These are phyloP conservation scores for Sphagnum magellanicum DNA, from an alignment of 228 moss, liverwort and hornwort species.

Conservation along the genomic window DNA sequence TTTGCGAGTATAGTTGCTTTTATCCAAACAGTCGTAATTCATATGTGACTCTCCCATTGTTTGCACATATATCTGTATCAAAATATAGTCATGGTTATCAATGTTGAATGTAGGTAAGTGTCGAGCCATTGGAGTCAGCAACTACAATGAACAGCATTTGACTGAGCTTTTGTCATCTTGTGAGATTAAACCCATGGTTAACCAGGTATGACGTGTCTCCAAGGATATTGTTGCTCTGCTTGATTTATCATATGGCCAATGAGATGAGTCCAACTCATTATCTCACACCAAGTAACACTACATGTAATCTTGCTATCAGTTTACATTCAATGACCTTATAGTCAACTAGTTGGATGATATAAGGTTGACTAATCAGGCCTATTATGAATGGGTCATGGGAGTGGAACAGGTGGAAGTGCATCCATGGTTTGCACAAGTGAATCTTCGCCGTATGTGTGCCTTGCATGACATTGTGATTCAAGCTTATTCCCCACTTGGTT, in stretches of 20 bases:
- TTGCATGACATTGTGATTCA: constrained; percentile 35
- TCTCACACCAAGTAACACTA: no score
- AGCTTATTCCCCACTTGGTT: constrained; percentile 63
- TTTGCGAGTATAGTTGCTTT: no score
- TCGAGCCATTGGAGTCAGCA: constrained; percentile 69
- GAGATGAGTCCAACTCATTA: no score
- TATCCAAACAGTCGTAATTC: no score
- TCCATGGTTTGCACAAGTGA: constrained; percentile 44
- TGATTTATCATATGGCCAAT: no score
- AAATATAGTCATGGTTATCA: no score
- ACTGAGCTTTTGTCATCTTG: constrained; percentile 39
- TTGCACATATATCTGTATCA: no score
- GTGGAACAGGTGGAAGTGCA: constrained; percentile 42
- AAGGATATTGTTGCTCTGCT: not conserved
- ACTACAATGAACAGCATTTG: constrained; percentile 43
- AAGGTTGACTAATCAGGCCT: not conserved
- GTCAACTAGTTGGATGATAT: not conserved
- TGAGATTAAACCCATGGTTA: constrained; percentile 65
- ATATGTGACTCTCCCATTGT: no score
- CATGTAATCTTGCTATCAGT: no score
- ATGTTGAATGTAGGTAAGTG: constrained; percentile 35
- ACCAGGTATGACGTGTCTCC: constrained; percentile 25
- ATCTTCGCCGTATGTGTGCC: constrained; percentile 33
- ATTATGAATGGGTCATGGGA: no score
- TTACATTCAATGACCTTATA: not conserved